Conservation (phyloP, 176 grass and related monocot genomes). For the Triticum timopheevii region DNA sequence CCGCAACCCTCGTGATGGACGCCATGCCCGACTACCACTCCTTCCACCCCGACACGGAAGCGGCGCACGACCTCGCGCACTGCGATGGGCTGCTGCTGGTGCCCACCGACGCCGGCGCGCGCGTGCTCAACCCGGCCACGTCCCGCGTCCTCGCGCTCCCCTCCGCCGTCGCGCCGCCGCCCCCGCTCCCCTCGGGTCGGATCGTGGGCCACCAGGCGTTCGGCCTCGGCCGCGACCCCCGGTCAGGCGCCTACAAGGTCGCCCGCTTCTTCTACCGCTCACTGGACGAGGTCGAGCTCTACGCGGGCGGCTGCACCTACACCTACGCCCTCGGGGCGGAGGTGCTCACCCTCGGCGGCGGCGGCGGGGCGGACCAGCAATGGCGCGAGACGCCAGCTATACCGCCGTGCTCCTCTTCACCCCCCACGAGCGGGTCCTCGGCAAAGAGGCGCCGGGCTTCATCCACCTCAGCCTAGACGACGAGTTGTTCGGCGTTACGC, state of each 20-base stretch:
- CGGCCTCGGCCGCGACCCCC: not conserved
- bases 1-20: too few species aligned
- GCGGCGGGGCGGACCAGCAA: not conserved
- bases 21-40: too few species aligned
- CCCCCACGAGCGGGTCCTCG: not conserved
- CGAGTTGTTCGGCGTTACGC: not conserved
- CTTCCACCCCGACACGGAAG: too few species aligned
- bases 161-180: too few species aligned
- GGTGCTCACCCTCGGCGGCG: not conserved
- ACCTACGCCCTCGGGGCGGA: not conserved
- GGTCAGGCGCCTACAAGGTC: not conserved
- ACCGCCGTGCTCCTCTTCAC: not conserved
- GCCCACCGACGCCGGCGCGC: not conserved
- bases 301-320: not conserved
- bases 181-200: too few species aligned
- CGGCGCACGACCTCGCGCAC: not conserved
- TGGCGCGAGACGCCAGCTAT: not conserved
- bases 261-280: not conserved
- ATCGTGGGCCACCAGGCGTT: not conserved
- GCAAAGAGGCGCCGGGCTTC: not conserved
- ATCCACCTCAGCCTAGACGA: not conserved
- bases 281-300: not conserved
- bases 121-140: not conserved
- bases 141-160: not conserved
- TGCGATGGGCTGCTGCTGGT: not conserved